Evolutionary conservation across 164 flowering plant species (phyloP), one percentile per base, ranked within the genome.

Genomic region (Chimonanthus salicifolius): DNA sequence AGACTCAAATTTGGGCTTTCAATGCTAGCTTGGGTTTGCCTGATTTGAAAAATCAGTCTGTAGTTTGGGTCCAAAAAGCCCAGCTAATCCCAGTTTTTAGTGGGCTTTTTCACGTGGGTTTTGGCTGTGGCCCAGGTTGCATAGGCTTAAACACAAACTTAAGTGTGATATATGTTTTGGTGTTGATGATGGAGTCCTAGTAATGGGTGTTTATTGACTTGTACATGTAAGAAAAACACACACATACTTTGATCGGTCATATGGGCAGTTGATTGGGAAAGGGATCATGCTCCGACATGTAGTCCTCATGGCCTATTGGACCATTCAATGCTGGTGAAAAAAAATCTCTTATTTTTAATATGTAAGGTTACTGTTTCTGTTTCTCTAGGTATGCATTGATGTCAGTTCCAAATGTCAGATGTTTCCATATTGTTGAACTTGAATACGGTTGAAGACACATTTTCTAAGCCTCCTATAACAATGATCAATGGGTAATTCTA

Each of bases 401-500:
- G 20, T 68, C 20, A 11, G 3, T 6, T 68, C 60, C 15, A 65
- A 43, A 11, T 49, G 43, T 48, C 18, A 47, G 64, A 20, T 49
- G 8, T 46, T 47, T 16, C 49, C 48, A 20, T 13, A 3, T 71
- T 4, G 15, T 71, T 45, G 50, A 72, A 15, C 18, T 9, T 63
- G 64, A 18, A 48, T 6, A 20, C 7, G 16, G 58, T 54, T 13
- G 5, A 44, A 4, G 18, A 5, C 6, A n/a, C 1, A 58, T 43
- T 50, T 49, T 48, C 58, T 13, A n/a, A 60, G 51, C 8, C 18
- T 16, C 13, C 7, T 47, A 16, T 64, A 58, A 69, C 10, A 50
- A 15, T 74, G 70, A 21, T 70, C 16, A 46, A 20, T 63, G 20
- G 63, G 4, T 68, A 49, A 64, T 67, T 58, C n/a, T 68, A 43